Evolutionary conservation across 2,329 filamentous ascomycete genomes (phyloP).

Genomic region (Chaetomiaceae sp.): DNA sequence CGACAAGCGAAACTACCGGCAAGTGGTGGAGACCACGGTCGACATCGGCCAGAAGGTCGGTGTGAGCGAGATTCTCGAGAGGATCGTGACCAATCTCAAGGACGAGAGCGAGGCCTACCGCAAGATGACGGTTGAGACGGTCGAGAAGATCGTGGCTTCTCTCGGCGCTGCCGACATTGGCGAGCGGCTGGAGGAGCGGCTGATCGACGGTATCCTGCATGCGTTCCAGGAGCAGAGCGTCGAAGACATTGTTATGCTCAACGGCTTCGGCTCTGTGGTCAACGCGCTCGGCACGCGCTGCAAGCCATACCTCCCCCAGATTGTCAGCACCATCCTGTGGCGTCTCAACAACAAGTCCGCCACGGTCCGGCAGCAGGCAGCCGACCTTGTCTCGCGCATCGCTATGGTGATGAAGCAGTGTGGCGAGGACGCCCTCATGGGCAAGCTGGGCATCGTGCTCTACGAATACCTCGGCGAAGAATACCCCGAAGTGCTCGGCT

Average conservation of each 20-base stretch:
- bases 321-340: slow-evolving; percentile 94
- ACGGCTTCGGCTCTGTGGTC: slow-evolving; percentile 95
- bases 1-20: slow-evolving; percentile 95
- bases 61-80: slow-evolving; percentile 87
- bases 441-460: slow-evolving; percentile 86
- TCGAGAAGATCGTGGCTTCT: slow-evolving; percentile 92
- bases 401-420: slow-evolving; percentile 99
- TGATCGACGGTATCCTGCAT: slow-evolving; percentile 92
- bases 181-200: slow-evolving; percentile 83
- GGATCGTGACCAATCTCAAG: slow-evolving; percentile 92
- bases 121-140: slow-evolving; percentile 98
- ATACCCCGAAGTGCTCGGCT: slow-evolving; percentile 95
- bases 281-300: slow-evolving; percentile 90
- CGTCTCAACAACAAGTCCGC: slow-evolving; percentile 96
- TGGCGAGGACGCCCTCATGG: slow-evolving; percentile 91
- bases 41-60: slow-evolving; percentile 98
- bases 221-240: slow-evolving; percentile 98
- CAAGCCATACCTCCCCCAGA: slow-evolving; percentile 95
- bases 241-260: slow-evolving; percentile 92
- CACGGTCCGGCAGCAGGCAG: slow-evolving; percentile 93
- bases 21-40: slow-evolving; percentile 96
- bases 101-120: slow-evolving; percentile 97
- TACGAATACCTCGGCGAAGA: slow-evolving; percentile 99
- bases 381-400: slow-evolving; percentile 92
- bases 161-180: slow-evolving; percentile 91